Evolutionary conservation across 164 flowering plant species (phyloP).

Genomic region (Sextonia rubra): DNA sequence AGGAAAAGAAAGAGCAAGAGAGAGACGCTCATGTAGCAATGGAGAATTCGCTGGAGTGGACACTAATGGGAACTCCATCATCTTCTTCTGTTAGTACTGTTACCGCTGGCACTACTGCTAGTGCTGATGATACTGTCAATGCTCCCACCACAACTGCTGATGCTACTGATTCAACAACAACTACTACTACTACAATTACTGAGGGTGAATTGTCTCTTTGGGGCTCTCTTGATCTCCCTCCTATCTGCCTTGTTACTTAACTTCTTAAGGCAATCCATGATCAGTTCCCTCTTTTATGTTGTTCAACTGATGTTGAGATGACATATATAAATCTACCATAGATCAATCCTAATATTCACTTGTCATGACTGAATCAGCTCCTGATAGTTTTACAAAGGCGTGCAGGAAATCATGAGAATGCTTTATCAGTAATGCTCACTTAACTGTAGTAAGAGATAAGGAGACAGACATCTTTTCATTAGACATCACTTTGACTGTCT

Average conservation of each 20-base stretch:
- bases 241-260: conserved; percentile 37
- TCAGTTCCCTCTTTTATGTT: background rate
- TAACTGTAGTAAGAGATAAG: too few species aligned
- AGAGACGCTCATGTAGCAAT: conserved; percentile 8
- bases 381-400: too few species aligned
- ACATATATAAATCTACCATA: background rate
- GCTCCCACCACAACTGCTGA: background rate
- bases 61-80: conserved; percentile 8
- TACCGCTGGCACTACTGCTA: background rate
- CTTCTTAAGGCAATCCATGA: background rate
- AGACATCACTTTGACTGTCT: too few species aligned
- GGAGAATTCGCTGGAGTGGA: background rate
- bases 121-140: background rate
- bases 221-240: conserved; percentile 67
- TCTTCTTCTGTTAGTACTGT: conserved; percentile 2
- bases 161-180: background rate
- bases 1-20: conserved; percentile 7
- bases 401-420: too few species aligned
- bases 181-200: conserved; percentile 2
- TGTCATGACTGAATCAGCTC: too few species aligned
- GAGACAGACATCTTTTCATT: too few species aligned
- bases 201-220: conserved; percentile 49
- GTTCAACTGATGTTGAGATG: background rate
- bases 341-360: background rate
- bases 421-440: too few species aligned